Conservation (phyloP, 192 early-diverging fungal genomes). For the Pecoramyces ruminantium region DNA sequence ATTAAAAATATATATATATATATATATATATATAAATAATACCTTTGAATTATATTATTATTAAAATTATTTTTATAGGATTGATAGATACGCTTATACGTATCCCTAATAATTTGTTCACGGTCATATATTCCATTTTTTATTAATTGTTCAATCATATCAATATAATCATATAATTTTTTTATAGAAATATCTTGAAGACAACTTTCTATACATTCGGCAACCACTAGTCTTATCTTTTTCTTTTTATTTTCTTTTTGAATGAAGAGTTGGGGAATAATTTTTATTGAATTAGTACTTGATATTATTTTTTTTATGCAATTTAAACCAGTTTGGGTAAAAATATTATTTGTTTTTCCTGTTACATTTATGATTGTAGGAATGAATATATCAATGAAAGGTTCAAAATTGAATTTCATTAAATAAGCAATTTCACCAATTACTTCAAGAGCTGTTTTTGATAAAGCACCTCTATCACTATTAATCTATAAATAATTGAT, state of each 20-base stretch:
- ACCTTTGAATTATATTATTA: background rate
- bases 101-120: background rate
- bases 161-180: background rate
- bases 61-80: background rate
- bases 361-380: background rate
- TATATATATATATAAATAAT: no score
- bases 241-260: background rate
- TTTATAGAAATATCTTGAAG: background rate
- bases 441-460: background rate
- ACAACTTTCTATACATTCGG: background rate
- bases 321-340: background rate
- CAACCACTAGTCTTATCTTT: background rate
- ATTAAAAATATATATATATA: no score
- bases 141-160: background rate
- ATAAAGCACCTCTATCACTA: background rate
- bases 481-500: background rate
- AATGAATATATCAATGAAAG: background rate
- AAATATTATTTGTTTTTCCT: background rate
- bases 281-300: background rate
- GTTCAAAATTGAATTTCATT: background rate
- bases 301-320: background rate
- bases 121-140: background rate
- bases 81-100: background rate
- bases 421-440: background rate
- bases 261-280: background rate